Evolutionary conservation across 1,284 basidiomycete genomes (phyloP).

Genomic region (Schizopora paradoxa): DNA sequence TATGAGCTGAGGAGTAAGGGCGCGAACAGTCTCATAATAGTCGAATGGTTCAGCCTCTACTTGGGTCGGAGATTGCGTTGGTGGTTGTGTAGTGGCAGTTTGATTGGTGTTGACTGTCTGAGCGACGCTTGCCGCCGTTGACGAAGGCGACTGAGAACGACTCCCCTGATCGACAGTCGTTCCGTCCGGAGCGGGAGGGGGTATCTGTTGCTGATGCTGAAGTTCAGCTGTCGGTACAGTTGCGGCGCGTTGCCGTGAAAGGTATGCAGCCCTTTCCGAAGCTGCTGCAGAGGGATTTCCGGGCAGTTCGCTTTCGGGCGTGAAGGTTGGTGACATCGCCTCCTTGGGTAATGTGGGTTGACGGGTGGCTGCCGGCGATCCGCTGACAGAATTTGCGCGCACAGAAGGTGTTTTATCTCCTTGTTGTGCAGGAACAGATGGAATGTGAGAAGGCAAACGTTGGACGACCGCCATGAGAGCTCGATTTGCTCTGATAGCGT

Average conservation of each 20-base stretch:
- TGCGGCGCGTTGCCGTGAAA: conserved; percentile 37
- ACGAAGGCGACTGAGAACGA: conserved; percentile 52
- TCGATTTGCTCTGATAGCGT: conserved; percentile 85
- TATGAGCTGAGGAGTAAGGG: conserved; percentile 88
- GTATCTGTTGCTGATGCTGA: background rate
- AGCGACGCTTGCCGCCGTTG: conserved; percentile 33
- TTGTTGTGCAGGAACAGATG: conserved; percentile 36
- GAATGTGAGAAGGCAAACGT: conserved; percentile 71
- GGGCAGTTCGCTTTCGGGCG: too few species aligned
- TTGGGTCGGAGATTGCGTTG: conserved; percentile 21
- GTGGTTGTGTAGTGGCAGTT: conserved; percentile 19
- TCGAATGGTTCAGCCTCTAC: conserved; percentile 75
- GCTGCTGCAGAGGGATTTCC: conserved; percentile 53
- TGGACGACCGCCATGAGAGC: conserved; percentile 84
- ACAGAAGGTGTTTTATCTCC: conserved; percentile 15
- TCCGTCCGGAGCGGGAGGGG: conserved; percentile 2
- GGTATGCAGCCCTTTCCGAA: conserved; percentile 30
- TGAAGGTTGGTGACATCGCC: conserved; percentile 8
- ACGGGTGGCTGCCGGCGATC: conserved; percentile 5
- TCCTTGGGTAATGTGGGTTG: conserved; percentile 1
- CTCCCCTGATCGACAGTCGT: conserved; percentile 29
- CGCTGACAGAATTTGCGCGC: background rate
- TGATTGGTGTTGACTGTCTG: conserved; percentile 17
- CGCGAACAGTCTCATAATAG: conserved; percentile 88
- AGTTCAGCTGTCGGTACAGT: conserved; percentile 13